Evolutionary conservation across 768 basidiomycete genomes (phyloP).

Genomic region (Termitomyces sp.): DNA sequence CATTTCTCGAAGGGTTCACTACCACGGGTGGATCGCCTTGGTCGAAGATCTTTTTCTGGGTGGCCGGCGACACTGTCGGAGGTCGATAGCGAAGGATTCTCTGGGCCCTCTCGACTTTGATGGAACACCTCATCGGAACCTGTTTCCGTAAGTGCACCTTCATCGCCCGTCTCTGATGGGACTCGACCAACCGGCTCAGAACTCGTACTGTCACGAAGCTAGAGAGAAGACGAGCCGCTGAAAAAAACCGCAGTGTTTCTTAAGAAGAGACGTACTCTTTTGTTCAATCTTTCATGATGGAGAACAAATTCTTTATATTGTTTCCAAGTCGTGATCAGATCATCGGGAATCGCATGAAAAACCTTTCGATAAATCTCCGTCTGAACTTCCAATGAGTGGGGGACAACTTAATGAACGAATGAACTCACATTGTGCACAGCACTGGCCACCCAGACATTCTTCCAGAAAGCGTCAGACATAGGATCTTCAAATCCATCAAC

Average conservation of each 20-base stretch:
- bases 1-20: conserved; percentile 73
- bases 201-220: conserved; percentile 38
- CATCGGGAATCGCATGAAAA: conserved; percentile 91
- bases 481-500: conserved; percentile 86
- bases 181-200: conserved; percentile 46
- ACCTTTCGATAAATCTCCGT: conserved; percentile 96
- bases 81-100: conserved; percentile 21
- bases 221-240: background rate
- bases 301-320: conserved; percentile 82
- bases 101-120: conserved; percentile 25
- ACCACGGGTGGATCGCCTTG: conserved; percentile 36
- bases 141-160: conserved; percentile 23
- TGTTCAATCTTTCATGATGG: conserved; percentile 70
- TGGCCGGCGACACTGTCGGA: conserved; percentile 14
- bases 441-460: conserved; percentile 79
- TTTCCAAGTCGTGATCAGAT: conserved; percentile 91
- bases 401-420: conserved; percentile 4
- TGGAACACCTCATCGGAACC: conserved; percentile 18
- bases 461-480: conserved; percentile 83
- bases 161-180: conserved; percentile 53
- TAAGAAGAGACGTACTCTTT: conserved; percentile 41
- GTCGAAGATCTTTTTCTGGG: conserved; percentile 30
- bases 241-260: background rate
- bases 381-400: conserved; percentile 29
- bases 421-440: conserved; percentile 81